phyloP scores from a whole-genome alignment of 805 yeast species.

The Ogataea polymorpha region DNA sequence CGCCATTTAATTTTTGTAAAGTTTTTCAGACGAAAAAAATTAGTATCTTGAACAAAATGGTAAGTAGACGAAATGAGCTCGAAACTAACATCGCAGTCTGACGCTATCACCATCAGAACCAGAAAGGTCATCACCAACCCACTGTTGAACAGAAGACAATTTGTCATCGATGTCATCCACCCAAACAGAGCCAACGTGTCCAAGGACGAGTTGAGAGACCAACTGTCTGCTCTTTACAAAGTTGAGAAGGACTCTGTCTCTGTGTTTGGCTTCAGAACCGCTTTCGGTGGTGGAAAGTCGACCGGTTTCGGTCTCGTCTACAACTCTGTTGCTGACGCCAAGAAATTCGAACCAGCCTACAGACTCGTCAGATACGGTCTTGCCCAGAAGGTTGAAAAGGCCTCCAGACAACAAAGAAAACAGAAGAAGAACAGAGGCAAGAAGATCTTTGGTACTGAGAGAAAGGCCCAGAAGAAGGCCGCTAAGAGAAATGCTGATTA shows the following conservation, averaged over 20 bases:
- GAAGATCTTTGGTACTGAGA: conserved; percentile 99
- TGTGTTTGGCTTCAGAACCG: conserved; percentile 99
- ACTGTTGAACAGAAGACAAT: conserved; percentile 98
- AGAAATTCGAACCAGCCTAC: conserved; percentile 98
- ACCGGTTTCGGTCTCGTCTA: conserved; percentile 99
- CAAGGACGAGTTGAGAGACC: conserved; percentile 95
- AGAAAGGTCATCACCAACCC: conserved; percentile 99
- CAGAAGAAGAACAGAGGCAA: conserved; percentile 99
- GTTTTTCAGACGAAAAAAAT: conserved; percentile 11
- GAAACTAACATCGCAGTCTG: conserved; percentile 59
- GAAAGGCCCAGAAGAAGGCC: conserved; percentile 86
- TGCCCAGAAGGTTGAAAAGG: conserved; percentile 92
- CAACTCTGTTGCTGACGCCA: conserved; percentile 96
- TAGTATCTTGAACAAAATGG: conserved; percentile 15
- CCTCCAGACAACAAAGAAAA: conserved; percentile 99
- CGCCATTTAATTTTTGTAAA: conserved; percentile 9
- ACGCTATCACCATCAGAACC: conserved; percentile 99
- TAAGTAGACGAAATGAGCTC: conserved; percentile 10
- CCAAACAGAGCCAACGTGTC: conserved; percentile 99
- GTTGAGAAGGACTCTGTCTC: conserved; percentile 71
- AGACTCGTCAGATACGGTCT: conserved; percentile 99
- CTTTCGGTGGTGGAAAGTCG: conserved; percentile 99
- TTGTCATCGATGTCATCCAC: conserved; percentile 98
- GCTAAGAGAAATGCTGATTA: conserved; percentile 90
- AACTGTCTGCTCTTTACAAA: conserved; percentile 59